Base-by-base conservation (phyloP, 345 rosid genomes). In the Toxicodendron radicans region DNA sequence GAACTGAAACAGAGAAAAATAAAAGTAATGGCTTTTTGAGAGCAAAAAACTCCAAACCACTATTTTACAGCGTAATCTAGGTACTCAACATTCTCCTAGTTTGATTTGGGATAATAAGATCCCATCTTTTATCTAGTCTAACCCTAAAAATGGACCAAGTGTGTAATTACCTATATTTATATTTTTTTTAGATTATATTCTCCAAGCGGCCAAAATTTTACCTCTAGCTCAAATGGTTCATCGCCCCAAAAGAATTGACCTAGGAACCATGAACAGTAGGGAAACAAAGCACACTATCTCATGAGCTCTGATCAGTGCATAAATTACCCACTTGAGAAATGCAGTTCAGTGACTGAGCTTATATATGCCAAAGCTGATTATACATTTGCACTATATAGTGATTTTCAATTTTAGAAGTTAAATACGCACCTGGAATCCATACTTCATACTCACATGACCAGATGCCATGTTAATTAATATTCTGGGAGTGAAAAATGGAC, bases 381-480 rank as follows among this genome's bases (percentile, higher is more conserved):
- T 43, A 58, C 12, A 43, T 63, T 72, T 62, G 43, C 20, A 41
- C 49, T 16, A 2, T 66, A 53, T 59, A 35, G 11, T 20, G 61
- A 18, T 30, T 30, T 13, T 17, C 11, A 17, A 49, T 51, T 21
- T 20, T 0, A 58, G 38, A n/a, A 57, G 27, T 14, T 66, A 43
- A 12, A 56, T 56, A 86, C 85, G 2, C 67, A 95, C 98, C 98
- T 90, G 96, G 78, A 95, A 95, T 74, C 96, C 98, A 75, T 93
- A 91, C 80, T 85, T 91, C 88, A 93, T 95, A 88, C 99, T 93
- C 77, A 93, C 94, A 45, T 93, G 98, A 80, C 98, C 98, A 49
- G 99, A 90, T 30, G 99, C 92, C 99, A 92, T 95, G 89, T 90
- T 93, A 73, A 95, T 91, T 73, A 95, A 81, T 85, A 95, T 95